Conservation (phyloP, 306 rosid species). For the Canavalia ensiformis region DNA sequence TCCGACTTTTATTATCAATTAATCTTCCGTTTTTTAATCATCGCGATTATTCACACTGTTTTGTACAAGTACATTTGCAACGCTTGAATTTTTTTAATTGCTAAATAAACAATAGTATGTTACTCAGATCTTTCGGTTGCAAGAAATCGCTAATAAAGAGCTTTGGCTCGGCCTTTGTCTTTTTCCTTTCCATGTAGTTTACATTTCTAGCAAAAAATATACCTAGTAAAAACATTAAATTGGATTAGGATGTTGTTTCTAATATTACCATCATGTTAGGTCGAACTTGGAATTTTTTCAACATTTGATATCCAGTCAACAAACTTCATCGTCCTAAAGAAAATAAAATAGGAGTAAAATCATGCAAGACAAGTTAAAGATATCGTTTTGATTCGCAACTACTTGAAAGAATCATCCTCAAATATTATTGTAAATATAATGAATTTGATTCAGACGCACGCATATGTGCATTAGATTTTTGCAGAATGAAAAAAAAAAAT, state of each 20-base stretch:
- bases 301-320: slow-evolving; percentile 4
- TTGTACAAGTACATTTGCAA: not conserved
- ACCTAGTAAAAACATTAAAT: not conserved
- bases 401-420: not conserved
- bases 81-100: not conserved
- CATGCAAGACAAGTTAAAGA: not conserved
- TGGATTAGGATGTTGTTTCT: not conserved
- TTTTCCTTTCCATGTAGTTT: too few relatives aligned
- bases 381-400: not conserved
- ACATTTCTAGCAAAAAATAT: too few relatives aligned
- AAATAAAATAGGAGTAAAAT: not conserved
- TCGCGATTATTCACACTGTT: not conserved
- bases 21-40: not conserved
- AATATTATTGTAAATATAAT: not conserved
- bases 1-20: not conserved
- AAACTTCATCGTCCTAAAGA: not conserved
- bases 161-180: too few relatives aligned
- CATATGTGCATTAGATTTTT: not conserved
- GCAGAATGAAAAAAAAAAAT: not conserved
- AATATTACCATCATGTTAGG: not conserved
- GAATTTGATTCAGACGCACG: not conserved
- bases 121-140: not conserved
- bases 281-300: not conserved
- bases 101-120: not conserved
- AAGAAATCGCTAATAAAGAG: not conserved